Evolutionary conservation across 1,284 basidiomycete genomes (phyloP), one percentile per base, ranked within the genome.

Genomic region (Exobasidium cylindrosporum): DNA sequence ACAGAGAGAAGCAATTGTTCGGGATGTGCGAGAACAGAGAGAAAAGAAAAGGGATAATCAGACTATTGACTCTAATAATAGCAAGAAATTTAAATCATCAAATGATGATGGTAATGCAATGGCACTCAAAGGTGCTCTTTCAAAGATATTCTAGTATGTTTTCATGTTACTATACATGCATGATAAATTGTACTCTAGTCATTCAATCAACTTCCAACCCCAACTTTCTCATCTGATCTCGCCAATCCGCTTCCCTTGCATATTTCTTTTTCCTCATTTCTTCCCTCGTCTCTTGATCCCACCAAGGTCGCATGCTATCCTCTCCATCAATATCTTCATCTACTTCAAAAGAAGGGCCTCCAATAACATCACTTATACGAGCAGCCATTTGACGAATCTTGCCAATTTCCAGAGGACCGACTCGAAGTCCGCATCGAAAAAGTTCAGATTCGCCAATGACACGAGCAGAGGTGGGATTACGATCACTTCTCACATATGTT

Each of bases 391-490:
- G 64, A 43, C 72, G 72, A 35, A 79, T 67, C 40, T 64, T 60
- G 29, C 62, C 47, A 43, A 76, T 73, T 55, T 79, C 75, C 10
- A 63, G 64, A 0, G 71, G 68, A 3, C 72, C 75, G 4, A 78
- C 66, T 3, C 77, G 63, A 57, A 79, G 65, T 0, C 77, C 77
- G 57, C 73, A 66, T 5, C 75, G 62, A 58, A 79, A 76, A 46
- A 79, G 65, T 63, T 79, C 77, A 7, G 69, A 67, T 62, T 79
- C 77, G 28, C 68, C 67, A 21, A 79, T 72, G 26, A 69, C 64
- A 1, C 69, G 58, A 26, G 62, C 1, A 64, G 68, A 29, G 64
- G 21, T 28, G 3, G 47, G 5, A 13, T 50, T 50, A 4, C 47
- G n/a, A 30, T 32, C 52, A 23, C 57, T 1, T 28, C 46, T 32